Percentiles rank a stretch among this genome's conserved stretches.
Conservation (phyloP, 192 early-diverging fungal genomes). For the Backusella morwellensis region DNA sequence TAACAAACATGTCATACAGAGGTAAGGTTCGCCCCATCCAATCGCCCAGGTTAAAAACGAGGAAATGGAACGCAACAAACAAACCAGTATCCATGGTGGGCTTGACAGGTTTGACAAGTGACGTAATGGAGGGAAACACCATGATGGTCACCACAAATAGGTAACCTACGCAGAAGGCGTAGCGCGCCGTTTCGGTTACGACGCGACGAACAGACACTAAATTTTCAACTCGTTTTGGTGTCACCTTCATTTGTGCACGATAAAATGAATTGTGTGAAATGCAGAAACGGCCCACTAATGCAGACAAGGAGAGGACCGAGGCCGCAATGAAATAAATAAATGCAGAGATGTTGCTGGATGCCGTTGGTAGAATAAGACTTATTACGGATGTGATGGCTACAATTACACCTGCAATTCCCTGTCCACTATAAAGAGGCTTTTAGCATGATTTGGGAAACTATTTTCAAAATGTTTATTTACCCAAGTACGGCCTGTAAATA, state of each 20-base stretch:
- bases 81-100: constrained; percentile 41
- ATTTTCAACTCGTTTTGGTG: not conserved
- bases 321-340: constrained; percentile 53
- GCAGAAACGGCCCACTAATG: constrained; percentile 41
- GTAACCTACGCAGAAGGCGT: constrained; percentile 44
- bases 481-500: constrained; percentile 74
- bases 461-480: constrained; percentile 26
- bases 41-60: constrained; percentile 71
- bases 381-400: constrained; percentile 42
- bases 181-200: constrained; percentile 23
- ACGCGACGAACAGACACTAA: constrained; percentile 7
- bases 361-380: constrained; percentile 41
- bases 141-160: constrained; percentile 67
- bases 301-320: constrained; percentile 32
- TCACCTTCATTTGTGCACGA: constrained; percentile 29
- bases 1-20: constrained; percentile 45
- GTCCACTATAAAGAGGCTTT: not conserved
- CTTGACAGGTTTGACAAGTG: constrained; percentile 54
- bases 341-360: constrained; percentile 31
- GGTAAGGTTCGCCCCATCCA: constrained; percentile 63
- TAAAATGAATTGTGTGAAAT: constrained; percentile 44
- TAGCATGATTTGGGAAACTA: constrained; percentile 22
- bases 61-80: constrained; percentile 73
- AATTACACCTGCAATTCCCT: constrained; percentile 62
- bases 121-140: constrained; percentile 74